Conservation (phyloP, 164 flowering plant species). For the Akebia trifoliata region DNA sequence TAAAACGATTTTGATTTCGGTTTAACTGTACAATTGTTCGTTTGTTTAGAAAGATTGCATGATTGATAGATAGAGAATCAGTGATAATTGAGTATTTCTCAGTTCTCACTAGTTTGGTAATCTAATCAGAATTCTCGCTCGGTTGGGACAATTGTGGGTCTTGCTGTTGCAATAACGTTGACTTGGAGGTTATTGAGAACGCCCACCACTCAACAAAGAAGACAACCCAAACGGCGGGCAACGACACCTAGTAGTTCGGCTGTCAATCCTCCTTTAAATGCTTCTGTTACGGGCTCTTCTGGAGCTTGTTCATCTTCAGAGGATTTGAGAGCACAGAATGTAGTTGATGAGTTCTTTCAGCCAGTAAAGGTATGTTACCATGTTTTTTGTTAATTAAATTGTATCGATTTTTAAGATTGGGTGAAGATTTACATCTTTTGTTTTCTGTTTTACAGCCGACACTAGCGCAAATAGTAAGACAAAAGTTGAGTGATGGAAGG, state of each 20-base stretch:
- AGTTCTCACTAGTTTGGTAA: too few relatives aligned
- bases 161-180: conserved; percentile 70
- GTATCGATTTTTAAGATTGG: conserved; percentile 9
- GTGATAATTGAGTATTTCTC: too few relatives aligned
- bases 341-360: conserved; percentile 69
- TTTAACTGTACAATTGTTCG: too few relatives aligned
- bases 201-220: conserved; percentile 47
- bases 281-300: conserved; percentile 24
- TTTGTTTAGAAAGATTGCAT: too few relatives aligned
- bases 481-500: conserved; percentile 84
- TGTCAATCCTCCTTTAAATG: conserved; percentile 33
- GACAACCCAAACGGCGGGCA: conserved; percentile 58
- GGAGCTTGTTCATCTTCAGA: conserved; percentile 46
- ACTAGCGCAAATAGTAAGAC: conserved; percentile 74
- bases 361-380: conserved; percentile 79
- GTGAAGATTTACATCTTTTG: conserved; percentile 2
- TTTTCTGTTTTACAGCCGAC: conserved; percentile 64
- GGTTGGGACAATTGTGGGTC: conserved; percentile 68
- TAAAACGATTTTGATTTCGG: too few relatives aligned
- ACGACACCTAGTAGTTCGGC: conserved; percentile 41
- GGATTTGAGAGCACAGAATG: conserved; percentile 57
- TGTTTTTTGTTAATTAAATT: background rate
- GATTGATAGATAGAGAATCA: too few relatives aligned
- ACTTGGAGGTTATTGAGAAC: conserved; percentile 76
- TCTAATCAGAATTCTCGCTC: conserved; percentile 65